Conservation (phyloP, 495 filamentous ascomycete species). For the Aspergillus cristatus region DNA sequence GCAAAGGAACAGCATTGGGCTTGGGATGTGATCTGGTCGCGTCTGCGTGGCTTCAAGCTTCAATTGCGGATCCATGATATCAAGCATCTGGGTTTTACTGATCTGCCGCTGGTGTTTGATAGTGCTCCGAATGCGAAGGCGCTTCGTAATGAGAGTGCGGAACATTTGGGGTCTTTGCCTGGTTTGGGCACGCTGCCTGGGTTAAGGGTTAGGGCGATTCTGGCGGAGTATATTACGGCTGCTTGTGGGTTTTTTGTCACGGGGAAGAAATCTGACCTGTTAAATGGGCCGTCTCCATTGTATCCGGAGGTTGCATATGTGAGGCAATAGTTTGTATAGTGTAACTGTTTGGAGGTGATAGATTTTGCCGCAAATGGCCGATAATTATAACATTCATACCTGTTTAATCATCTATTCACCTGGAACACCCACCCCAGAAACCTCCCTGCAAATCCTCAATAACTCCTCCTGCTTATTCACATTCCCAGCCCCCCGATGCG, state of each 20-base stretch:
- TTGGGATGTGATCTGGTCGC: slow-evolving; percentile 20
- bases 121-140: neutral
- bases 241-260: neutral
- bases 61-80: slow-evolving; percentile 14
- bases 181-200: neutral
- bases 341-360: no score
- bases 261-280: neutral
- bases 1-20: slow-evolving; percentile 2
- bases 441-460: slow-evolving; percentile 20
- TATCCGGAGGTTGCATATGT: neutral
- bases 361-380: no score
- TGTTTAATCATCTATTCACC: neutral
- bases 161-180: no score
- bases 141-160: neutral
- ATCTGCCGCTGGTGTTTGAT: slow-evolving; percentile 6
- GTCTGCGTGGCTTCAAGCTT: slow-evolving; percentile 17
- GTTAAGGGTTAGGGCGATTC: neutral
- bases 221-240: neutral
- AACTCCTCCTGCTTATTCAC: slow-evolving; percentile 24
- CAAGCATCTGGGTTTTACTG: slow-evolving; percentile 19
- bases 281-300: neutral
- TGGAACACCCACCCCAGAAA: slow-evolving; percentile 18
- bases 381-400: no score
- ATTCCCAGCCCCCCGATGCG: slow-evolving; percentile 20
- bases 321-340: no score